Percentiles rank a stretch among this genome's conserved stretches.
Conservation (phyloP, 2,329 filamentous ascomycete genomes). For the Calonectria pseudoreteaudii region DNA sequence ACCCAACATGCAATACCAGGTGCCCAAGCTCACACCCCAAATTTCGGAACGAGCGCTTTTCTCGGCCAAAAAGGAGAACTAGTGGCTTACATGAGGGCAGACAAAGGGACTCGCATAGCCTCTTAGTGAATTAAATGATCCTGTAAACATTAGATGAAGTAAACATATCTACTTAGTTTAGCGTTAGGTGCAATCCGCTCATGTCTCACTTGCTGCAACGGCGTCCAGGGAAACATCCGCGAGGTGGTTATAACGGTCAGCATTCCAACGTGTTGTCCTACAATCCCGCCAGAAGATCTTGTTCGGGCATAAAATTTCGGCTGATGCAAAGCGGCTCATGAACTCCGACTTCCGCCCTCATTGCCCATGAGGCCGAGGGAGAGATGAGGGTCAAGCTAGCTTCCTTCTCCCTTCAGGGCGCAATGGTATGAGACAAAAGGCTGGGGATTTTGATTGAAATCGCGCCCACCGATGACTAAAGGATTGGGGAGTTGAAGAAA, state of each 20-base stretch:
- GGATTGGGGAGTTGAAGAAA: not conserved
- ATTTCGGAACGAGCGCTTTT: not conserved
- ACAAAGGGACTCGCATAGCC: not conserved
- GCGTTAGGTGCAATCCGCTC: not conserved
- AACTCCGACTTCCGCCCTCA: not conserved
- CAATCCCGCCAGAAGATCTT: not conserved
- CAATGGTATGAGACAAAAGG: not conserved
- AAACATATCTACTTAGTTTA: not conserved
- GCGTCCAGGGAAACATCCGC: not conserved
- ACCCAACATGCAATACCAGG: not conserved
- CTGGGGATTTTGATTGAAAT: not conserved
- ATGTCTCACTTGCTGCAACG: not conserved
- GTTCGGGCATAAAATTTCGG: not conserved
- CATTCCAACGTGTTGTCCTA: not conserved
- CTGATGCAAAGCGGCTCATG: too few species aligned
- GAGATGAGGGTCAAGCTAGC: not conserved
- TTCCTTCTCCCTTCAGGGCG: not conserved
- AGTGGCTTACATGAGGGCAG: not conserved
- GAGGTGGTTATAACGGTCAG: too few species aligned
- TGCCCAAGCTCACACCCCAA: not conserved
- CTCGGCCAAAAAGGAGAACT: not conserved
- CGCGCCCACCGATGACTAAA: too few species aligned
- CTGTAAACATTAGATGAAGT: too few species aligned
- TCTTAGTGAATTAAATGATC: not conserved
- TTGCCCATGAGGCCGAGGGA: not conserved